Conservation (phyloP, 2,329 filamentous ascomycete genomes). For the Diplodia sapinea region DNA sequence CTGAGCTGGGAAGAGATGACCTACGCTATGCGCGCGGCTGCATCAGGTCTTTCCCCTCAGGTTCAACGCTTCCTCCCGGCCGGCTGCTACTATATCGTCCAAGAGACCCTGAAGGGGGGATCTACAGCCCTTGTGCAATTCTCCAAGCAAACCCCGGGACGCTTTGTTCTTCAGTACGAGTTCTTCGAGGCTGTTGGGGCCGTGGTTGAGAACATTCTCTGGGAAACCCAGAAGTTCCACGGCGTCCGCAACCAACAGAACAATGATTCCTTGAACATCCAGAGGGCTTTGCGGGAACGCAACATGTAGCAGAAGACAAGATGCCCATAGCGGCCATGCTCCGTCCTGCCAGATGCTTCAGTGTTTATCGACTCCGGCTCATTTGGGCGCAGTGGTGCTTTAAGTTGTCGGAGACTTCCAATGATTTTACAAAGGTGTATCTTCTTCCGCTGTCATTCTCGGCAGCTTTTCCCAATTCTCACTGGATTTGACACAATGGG, state of each 20-base stretch:
- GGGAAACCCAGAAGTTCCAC: background rate
- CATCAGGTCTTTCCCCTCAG: background rate
- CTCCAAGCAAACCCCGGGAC: background rate
- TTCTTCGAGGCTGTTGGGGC: background rate
- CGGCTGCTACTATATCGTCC: background rate
- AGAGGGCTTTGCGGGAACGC: background rate
- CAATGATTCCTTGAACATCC: background rate
- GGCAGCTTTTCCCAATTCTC: too few species aligned
- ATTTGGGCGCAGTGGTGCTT: too few species aligned
- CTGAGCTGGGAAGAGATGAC: background rate
- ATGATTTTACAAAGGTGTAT: too few species aligned
- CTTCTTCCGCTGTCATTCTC: too few species aligned
- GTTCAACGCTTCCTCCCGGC: background rate
- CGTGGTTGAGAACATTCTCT: background rate
- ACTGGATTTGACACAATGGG: too few species aligned
- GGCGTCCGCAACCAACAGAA: background rate
- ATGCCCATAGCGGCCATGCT: background rate
- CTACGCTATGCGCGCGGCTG: background rate
- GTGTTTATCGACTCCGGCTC: too few species aligned
- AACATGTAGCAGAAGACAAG: background rate
- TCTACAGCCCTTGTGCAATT: background rate
- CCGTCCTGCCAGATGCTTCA: too few species aligned
- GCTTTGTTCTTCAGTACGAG: background rate
- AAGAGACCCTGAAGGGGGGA: background rate
- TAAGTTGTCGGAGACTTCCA: too few species aligned